Conservation (phyloP, 2,329 filamentous ascomycete genomes). For the Arthroderma sp. region DNA sequence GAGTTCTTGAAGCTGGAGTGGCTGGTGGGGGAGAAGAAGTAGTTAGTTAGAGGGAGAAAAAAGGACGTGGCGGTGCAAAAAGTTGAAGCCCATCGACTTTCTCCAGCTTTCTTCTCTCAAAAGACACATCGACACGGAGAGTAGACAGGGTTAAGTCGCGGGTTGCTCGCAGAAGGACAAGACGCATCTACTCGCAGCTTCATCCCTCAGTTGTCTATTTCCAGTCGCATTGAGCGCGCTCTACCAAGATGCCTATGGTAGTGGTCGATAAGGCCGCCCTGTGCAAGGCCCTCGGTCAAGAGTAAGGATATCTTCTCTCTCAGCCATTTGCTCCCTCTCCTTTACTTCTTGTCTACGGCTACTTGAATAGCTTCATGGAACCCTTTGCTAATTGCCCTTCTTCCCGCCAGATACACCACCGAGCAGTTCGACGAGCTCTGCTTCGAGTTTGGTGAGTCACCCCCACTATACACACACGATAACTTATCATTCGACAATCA, state of each 20-base stretch:
- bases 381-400: not conserved
- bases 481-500: constrained; percentile 14
- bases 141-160: too few relatives aligned
- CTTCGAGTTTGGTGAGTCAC: constrained; percentile 72
- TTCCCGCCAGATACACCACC: constrained; percentile 60
- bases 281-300: constrained; percentile 79
- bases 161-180: not conserved
- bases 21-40: too few relatives aligned
- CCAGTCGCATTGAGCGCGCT: not conserved
- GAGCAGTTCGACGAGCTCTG: constrained; percentile 94
- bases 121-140: too few relatives aligned
- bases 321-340: constrained; percentile 6
- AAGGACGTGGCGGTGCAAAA: not conserved
- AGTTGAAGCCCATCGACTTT: not conserved
- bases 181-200: not conserved
- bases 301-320: constrained; percentile 46
- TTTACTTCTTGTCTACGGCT: not conserved
- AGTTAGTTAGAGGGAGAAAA: not conserved
- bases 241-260: constrained; percentile 78
- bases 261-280: constrained; percentile 91
- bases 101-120: too few relatives aligned
- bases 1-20: not conserved
- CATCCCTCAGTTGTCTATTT: not conserved
- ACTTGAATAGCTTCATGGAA: too few relatives aligned
- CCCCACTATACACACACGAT: constrained; percentile 6